phyloP scores from a whole-genome alignment of 1,284 basidiomycete genomes.

The Ustilago curta region DNA sequence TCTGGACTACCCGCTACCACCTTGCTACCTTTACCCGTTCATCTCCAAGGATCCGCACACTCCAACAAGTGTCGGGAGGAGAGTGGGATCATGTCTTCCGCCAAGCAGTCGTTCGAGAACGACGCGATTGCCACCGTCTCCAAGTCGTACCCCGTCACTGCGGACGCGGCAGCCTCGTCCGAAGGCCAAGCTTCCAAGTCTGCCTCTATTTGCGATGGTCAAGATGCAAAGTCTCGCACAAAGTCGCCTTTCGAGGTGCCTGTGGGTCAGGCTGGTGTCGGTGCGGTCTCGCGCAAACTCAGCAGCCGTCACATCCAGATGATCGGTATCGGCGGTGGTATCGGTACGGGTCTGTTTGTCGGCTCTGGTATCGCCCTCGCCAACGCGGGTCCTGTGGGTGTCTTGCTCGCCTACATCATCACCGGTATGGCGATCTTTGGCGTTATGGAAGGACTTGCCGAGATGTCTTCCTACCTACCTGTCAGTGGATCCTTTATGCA shows the following conservation, averaged over 20 bases:
- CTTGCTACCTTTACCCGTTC: not conserved
- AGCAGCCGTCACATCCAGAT: constrained; percentile 52
- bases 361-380: constrained; percentile 55
- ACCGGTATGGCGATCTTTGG: constrained; percentile 59
- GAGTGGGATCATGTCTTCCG: constrained; percentile 34
- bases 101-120: constrained; percentile 36
- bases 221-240: constrained; percentile 23
- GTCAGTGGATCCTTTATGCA: constrained; percentile 64
- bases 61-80: constrained; percentile 26
- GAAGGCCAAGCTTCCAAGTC: constrained; percentile 32
- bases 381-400: constrained; percentile 59
- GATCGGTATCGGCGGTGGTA: constrained; percentile 62
- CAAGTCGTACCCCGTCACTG: constrained; percentile 28
- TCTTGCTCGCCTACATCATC: constrained; percentile 59
- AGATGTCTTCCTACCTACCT: constrained; percentile 58
- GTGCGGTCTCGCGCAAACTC: constrained; percentile 44
- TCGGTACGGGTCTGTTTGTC: constrained; percentile 65
- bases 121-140: constrained; percentile 39
- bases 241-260: constrained; percentile 44
- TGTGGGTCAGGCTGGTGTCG: constrained; percentile 37
- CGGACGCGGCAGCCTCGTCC: not conserved
- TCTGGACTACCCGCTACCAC: no score
- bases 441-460: constrained; percentile 62
- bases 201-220: constrained; percentile 16
- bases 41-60: constrained; percentile 36